These are phyloP conservation scores for Huiozyma sinensis DNA, from an alignment of 805 yeast genomes.

Conservation along the genomic window DNA sequence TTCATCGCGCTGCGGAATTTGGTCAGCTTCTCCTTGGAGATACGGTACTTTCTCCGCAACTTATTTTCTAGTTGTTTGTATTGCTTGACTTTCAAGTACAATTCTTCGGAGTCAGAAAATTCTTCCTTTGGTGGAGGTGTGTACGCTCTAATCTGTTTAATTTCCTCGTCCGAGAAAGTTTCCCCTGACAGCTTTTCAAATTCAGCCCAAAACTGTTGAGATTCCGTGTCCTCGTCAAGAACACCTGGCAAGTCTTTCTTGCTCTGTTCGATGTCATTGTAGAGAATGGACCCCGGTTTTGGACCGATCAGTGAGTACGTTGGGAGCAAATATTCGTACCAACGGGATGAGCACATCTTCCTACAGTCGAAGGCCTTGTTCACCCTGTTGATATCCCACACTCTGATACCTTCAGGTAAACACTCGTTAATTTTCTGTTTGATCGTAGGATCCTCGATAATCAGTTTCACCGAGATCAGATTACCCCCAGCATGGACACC, in stretches of 20 bases:
- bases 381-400: constrained; percentile 88
- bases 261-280: constrained; percentile 45
- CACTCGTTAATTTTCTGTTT: constrained; percentile 59
- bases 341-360: constrained; percentile 89
- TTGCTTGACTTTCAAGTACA: constrained; percentile 33
- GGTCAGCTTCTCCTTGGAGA: constrained; percentile 50
- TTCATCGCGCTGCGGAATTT: constrained; percentile 58
- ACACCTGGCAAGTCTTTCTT: constrained; percentile 46
- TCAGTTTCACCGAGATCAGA: constrained; percentile 72
- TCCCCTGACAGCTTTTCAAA: constrained; percentile 31
- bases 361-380: constrained; percentile 91
- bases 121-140: constrained; percentile 30
- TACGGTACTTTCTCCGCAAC: constrained; percentile 59
- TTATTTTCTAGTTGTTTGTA: constrained; percentile 55
- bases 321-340: constrained; percentile 89
- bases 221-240: constrained; percentile 55
- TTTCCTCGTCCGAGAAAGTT: constrained; percentile 23
- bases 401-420: constrained; percentile 77
- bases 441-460: constrained; percentile 47
- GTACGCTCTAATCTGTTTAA: constrained; percentile 19
- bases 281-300: constrained; percentile 61
- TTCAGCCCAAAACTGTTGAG: constrained; percentile 59
- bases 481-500: constrained; percentile 98
- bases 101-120: constrained; percentile 31
- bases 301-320: constrained; percentile 87